These are phyloP conservation scores for Berkeleyomyces rouxiae DNA, from an alignment of 2,329 filamentous ascomycete genomes.

Conservation along the genomic window DNA sequence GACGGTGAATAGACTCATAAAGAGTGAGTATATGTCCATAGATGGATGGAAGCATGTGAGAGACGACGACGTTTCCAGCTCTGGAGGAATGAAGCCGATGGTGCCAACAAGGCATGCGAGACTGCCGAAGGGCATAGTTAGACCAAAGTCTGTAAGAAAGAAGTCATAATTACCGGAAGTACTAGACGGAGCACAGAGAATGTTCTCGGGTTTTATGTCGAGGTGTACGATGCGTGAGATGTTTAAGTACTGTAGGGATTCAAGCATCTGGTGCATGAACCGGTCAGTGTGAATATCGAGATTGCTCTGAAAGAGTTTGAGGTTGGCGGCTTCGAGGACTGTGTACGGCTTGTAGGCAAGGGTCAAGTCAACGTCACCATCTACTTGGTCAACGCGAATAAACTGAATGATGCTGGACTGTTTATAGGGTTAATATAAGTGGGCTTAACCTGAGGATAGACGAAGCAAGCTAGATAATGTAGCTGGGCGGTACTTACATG, in stretches of 20 bases:
- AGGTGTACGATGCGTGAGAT: background rate
- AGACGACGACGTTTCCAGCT: background rate
- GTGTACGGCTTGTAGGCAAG: background rate
- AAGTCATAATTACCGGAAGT: background rate
- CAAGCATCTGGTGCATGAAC: slow-evolving; percentile 7
- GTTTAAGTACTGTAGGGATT: slow-evolving; percentile 1
- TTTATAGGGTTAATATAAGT: background rate
- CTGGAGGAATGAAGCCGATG: background rate
- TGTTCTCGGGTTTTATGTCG: slow-evolving; percentile 11
- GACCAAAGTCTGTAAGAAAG: slow-evolving; percentile 8
- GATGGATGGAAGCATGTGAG: background rate
- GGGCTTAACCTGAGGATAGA: background rate
- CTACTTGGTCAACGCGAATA: background rate
- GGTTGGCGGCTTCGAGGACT: background rate
- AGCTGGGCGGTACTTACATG: background rate
- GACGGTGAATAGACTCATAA: background rate
- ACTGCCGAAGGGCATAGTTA: background rate
- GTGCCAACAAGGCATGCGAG: background rate
- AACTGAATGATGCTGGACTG: slow-evolving; percentile 5
- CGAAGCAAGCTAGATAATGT: background rate
- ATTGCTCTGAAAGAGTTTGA: background rate
- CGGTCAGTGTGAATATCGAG: background rate
- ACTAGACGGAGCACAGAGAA: background rate
- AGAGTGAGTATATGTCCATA: slow-evolving; percentile 7
- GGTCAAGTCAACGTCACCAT: background rate